Conservation (phyloP, 495 filamentous ascomycete genomes). For the Penicillium lividum region DNA sequence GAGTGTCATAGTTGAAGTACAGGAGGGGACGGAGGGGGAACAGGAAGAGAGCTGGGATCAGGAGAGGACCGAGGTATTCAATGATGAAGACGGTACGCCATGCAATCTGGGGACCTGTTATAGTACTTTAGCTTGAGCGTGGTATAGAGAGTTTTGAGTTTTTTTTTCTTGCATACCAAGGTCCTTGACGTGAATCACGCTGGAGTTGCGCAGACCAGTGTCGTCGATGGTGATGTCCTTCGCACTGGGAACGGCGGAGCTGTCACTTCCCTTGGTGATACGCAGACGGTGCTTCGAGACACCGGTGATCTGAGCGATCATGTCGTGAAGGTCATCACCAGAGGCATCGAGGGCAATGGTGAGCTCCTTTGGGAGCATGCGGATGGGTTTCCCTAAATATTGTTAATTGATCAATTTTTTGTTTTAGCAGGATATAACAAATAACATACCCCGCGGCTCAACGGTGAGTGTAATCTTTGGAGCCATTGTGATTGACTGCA, state of each 20-base stretch:
- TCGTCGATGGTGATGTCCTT: constrained; percentile 63
- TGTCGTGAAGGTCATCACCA: constrained; percentile 62
- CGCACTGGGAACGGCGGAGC: constrained; percentile 66
- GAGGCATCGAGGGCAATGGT: constrained; percentile 60
- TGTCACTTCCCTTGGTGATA: constrained; percentile 71
- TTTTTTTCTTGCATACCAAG: constrained; percentile 60
- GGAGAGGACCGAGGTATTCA: constrained; percentile 92
- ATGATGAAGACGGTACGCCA: constrained; percentile 95
- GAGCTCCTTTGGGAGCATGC: constrained; percentile 68
- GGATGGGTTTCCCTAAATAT: constrained; percentile 61
- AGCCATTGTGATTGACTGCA: constrained; percentile 28
- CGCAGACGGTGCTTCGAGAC: constrained; percentile 62
- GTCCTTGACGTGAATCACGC: constrained; percentile 87
- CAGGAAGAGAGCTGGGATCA: constrained; percentile 78
- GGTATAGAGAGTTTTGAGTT: no score
- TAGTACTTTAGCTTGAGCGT: background rate
- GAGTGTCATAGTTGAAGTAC: constrained; percentile 59
- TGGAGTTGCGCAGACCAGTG: constrained; percentile 64
- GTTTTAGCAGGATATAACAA: background rate
- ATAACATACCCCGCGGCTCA: constrained; percentile 43
- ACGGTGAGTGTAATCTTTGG: constrained; percentile 38
- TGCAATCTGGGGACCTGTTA: constrained; percentile 81
- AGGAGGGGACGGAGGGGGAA: constrained; percentile 70
- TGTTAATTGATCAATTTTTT: constrained; percentile 1
- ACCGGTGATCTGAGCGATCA: constrained; percentile 54